Conservation (phyloP, 2,329 filamentous ascomycete genomes). For the Fusarium sp. region DNA sequence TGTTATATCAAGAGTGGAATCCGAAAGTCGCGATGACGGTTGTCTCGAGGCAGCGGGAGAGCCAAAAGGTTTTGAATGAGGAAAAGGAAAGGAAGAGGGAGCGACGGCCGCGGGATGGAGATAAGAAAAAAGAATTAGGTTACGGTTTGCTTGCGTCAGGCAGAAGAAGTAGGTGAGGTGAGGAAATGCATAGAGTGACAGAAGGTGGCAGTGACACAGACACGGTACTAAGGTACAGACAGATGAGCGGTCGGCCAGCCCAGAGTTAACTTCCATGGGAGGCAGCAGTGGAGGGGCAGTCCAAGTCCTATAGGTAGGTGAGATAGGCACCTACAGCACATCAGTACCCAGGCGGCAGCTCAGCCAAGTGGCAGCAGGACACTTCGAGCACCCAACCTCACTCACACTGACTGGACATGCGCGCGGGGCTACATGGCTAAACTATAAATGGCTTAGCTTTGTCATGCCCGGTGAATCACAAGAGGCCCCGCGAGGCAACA, state of each 20-base stretch:
- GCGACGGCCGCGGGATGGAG: slow-evolving; percentile 28
- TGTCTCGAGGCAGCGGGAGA: slow-evolving; percentile 8
- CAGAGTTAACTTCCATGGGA: slow-evolving; percentile 7
- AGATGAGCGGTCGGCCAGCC: slow-evolving; percentile 47
- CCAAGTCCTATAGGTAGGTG: slow-evolving; percentile 20
- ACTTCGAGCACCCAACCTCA: neutral
- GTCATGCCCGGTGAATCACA: slow-evolving; percentile 44
- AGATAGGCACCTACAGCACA: neutral
- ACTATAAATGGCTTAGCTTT: slow-evolving; percentile 19
- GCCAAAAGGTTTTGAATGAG: neutral
- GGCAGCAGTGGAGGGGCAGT: slow-evolving; percentile 35
- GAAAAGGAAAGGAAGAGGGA: slow-evolving; percentile 28
- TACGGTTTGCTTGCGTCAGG: slow-evolving; percentile 47
- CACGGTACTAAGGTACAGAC: slow-evolving; percentile 37
- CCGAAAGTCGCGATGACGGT: slow-evolving; percentile 19
- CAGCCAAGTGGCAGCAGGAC: slow-evolving; percentile 38
- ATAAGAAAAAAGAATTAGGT: slow-evolving; percentile 43
- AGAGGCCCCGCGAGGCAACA: slow-evolving; percentile 44
- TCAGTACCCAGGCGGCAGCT: slow-evolving; percentile 21
- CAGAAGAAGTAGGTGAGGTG: slow-evolving; percentile 41
- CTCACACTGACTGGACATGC: slow-evolving; percentile 43
- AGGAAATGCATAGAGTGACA: slow-evolving; percentile 42
- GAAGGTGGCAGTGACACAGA: slow-evolving; percentile 42
- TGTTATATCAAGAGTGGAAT: slow-evolving; percentile 25
- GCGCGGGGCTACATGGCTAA: slow-evolving; percentile 45